These are phyloP conservation scores for Trichocladium uniseriatum DNA, from an alignment of 495 filamentous ascomycete species.

Conservation along the genomic window DNA sequence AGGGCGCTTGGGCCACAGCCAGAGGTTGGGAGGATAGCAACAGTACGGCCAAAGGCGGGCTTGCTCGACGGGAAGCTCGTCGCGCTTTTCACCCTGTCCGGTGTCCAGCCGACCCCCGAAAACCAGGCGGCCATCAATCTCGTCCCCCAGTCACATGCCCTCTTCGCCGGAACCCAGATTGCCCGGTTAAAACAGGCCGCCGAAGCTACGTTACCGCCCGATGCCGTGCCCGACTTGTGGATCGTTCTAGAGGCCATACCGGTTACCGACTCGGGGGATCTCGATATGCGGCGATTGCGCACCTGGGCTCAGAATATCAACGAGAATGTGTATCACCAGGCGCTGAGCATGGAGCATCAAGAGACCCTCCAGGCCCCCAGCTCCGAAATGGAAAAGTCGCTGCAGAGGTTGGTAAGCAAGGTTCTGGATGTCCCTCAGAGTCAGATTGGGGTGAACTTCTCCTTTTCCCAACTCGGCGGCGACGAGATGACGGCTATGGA, in stretches of 20 bases:
- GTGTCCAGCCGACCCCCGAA: conserved; percentile 10
- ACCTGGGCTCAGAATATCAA: conserved; percentile 44
- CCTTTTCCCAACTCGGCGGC: conserved; percentile 38
- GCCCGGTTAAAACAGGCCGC: conserved; percentile 25
- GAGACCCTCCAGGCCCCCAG: conserved; percentile 26
- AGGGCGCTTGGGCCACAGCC: conserved; percentile 17
- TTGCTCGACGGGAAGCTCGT: conserved; percentile 38
- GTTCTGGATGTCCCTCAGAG: conserved; percentile 27
- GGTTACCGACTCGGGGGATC: conserved; percentile 27
- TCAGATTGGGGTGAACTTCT: conserved; percentile 36
- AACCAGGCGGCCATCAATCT: conserved; percentile 27
- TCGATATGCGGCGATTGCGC: conserved; percentile 35
- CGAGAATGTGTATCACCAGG: conserved; percentile 33
- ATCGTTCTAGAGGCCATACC: conserved; percentile 38
- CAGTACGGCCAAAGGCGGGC: conserved; percentile 38
- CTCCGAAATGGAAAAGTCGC: conserved; percentile 29
- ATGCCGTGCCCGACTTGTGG: conserved; percentile 33
- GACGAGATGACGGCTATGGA: conserved; percentile 34
- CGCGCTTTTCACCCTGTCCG: conserved; percentile 32
- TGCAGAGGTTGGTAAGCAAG: conserved; percentile 33
- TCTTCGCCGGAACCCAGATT: conserved; percentile 31
- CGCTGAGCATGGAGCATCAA: conserved; percentile 32
- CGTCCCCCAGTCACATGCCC: conserved; percentile 27
- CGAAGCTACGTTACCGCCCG: conserved; percentile 18
- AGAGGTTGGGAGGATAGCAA: conserved; percentile 28